Evolutionary conservation across 768 basidiomycete species (phyloP).

Genomic region (Suillus spraguei): DNA sequence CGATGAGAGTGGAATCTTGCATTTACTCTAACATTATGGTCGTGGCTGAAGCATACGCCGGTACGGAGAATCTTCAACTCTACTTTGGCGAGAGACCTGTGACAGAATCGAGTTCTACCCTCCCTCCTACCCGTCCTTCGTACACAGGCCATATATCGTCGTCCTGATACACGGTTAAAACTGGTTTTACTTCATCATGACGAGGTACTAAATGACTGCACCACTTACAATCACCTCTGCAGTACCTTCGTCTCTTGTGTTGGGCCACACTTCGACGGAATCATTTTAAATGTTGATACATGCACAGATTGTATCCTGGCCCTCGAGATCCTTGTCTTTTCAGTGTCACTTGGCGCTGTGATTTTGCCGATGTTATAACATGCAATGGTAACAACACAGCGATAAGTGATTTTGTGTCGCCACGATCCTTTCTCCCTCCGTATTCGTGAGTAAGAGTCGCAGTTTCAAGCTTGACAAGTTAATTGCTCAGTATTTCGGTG

Average conservation of each 20-base stretch:
- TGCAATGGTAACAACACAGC: neutral
- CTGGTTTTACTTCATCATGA: too few species aligned
- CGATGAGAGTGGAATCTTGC: neutral
- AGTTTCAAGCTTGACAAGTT: too few species aligned
- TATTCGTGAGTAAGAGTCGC: too few species aligned
- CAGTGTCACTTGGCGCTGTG: neutral
- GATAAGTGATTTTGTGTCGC: neutral
- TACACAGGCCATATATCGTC: neutral
- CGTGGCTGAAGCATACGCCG: neutral
- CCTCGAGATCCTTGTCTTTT: neutral
- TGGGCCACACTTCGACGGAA: too few species aligned
- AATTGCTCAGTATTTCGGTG: neutral
- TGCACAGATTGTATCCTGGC: neutral
- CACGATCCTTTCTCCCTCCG: too few species aligned
- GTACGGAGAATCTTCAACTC: neutral
- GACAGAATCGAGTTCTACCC: neutral
- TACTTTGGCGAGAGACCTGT: too few species aligned
- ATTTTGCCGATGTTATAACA: neutral
- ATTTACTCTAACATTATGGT: neutral
- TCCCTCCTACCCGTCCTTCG: neutral
- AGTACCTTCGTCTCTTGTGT: too few species aligned
- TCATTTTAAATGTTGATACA: neutral
- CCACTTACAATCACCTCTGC: too few species aligned
- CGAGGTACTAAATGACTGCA: too few species aligned
- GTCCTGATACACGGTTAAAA: neutral